A percentile compares a stretch with the other conserved stretches of the same genome.
phyloP scores from a whole-genome alignment of 2,329 filamentous ascomycete species.

The Nemania sp. region DNA sequence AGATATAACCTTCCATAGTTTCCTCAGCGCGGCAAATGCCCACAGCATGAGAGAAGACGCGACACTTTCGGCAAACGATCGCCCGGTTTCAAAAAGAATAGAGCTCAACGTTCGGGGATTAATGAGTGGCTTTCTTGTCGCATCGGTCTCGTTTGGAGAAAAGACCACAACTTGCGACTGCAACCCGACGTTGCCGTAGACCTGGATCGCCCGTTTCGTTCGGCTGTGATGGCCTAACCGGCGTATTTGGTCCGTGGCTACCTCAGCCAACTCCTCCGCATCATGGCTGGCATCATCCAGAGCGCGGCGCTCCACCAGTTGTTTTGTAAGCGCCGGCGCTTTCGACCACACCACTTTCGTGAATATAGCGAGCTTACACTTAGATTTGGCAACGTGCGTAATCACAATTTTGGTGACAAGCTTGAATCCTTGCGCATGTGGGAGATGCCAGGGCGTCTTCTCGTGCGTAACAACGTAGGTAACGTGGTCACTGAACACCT shows the following conservation, averaged over 20 bases:
- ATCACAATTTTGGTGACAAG: constrained; percentile 90
- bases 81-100: constrained; percentile 71
- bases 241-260: constrained; percentile 76
- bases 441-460: constrained; percentile 79
- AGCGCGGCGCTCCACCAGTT: constrained; percentile 69
- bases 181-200: constrained; percentile 76
- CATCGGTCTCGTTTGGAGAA: constrained; percentile 52
- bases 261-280: constrained; percentile 73
- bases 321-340: constrained; percentile 62
- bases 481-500: constrained; percentile 76
- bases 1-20: constrained; percentile 67
- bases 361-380: constrained; percentile 87
- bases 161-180: constrained; percentile 67
- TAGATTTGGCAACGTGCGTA: constrained; percentile 88
- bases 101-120: constrained; percentile 65
- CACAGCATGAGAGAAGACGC: constrained; percentile 78
- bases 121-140: constrained; percentile 60
- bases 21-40: constrained; percentile 67
- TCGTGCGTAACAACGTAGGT: constrained; percentile 66
- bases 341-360: constrained; percentile 86
- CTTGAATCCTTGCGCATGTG: constrained; percentile 76
- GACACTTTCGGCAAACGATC: constrained; percentile 75
- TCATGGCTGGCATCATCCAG: constrained; percentile 74
- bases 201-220: constrained; percentile 76
- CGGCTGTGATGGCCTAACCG: constrained; percentile 73